Evolutionary conservation across 106 monocot genomes (phyloP).

Genomic region (Phalaenopsis aphrodite): DNA sequence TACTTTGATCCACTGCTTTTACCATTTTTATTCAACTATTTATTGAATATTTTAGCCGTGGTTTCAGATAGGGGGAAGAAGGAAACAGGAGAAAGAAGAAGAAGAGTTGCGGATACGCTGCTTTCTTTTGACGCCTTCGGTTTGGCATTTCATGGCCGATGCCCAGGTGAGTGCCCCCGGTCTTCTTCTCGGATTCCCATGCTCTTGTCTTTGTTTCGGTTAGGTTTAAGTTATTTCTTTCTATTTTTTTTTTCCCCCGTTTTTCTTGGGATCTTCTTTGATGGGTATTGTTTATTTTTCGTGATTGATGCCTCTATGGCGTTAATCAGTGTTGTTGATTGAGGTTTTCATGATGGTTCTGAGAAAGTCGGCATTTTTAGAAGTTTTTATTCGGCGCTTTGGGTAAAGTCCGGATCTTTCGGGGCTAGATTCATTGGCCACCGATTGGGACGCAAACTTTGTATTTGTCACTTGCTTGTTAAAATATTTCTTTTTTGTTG

Average conservation of each 20-base stretch:
- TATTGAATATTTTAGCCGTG: neutral
- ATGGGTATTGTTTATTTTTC: conserved; percentile 1
- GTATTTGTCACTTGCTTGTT: neutral
- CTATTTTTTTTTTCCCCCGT: neutral
- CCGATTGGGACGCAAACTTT: neutral
- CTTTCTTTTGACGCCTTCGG: neutral
- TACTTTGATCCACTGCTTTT: neutral
- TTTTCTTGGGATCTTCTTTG: neutral
- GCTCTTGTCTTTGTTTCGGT: neutral
- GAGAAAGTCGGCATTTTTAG: neutral
- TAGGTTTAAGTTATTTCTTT: neutral
- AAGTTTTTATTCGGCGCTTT: neutral
- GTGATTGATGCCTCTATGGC: neutral
- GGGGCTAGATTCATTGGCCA: conserved; percentile 5
- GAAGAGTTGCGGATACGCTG: neutral
- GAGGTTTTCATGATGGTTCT: neutral
- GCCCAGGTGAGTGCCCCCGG: conserved; percentile 5
- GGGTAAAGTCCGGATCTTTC: neutral
- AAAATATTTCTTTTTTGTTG: neutral
- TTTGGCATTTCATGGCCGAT: neutral
- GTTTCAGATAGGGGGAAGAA: neutral
- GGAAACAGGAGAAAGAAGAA: neutral
- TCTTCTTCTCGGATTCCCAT: neutral
- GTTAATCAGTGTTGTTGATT: conserved; percentile 1
- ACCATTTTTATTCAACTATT: neutral